Evolutionary conservation across 345 rosid genomes (phyloP).

Genomic region (Cardamine chenopodiifolia): DNA sequence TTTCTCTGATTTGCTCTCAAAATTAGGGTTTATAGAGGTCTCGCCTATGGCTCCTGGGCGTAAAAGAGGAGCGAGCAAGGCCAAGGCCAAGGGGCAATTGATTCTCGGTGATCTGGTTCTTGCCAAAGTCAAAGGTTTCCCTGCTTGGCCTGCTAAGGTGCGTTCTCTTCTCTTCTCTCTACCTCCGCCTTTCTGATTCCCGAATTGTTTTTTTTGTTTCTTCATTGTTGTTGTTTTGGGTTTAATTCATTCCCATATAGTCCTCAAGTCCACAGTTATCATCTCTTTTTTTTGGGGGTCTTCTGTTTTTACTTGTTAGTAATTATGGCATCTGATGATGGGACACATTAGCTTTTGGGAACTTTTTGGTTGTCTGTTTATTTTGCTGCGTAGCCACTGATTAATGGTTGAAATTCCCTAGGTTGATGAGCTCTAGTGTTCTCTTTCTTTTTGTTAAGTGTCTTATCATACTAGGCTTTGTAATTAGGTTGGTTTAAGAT

Average conservation of each 20-base stretch:
- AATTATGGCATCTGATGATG: slow-evolving; percentile 9
- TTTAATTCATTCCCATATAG: background rate
- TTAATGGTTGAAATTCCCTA: background rate
- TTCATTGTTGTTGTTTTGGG: background rate
- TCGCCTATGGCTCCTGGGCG: slow-evolving; percentile 83
- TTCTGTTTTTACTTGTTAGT: background rate
- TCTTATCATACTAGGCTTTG: slow-evolving; percentile 7
- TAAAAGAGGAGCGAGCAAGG: slow-evolving; percentile 79
- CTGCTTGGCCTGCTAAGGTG: slow-evolving; percentile 99
- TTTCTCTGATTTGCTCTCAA: background rate
- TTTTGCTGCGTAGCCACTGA: background rate
- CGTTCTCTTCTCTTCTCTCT: background rate
- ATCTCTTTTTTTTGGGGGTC: background rate
- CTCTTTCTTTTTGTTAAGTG: slow-evolving; percentile 1
- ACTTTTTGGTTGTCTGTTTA: background rate
- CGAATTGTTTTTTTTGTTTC: background rate
- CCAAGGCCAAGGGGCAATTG: slow-evolving; percentile 66
- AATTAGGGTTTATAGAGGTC: slow-evolving; percentile 45
- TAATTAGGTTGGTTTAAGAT: background rate
- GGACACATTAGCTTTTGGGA: background rate
- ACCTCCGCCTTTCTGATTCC: background rate
- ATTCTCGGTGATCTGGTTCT: slow-evolving; percentile 97
- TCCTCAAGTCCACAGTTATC: background rate
- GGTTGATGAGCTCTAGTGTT: slow-evolving; percentile 11
- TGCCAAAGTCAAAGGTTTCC: slow-evolving; percentile 99